These are phyloP conservation scores for Nigrospora sphaerica DNA, from an alignment of 2,329 filamentous ascomycete genomes.

Conservation along the genomic window DNA sequence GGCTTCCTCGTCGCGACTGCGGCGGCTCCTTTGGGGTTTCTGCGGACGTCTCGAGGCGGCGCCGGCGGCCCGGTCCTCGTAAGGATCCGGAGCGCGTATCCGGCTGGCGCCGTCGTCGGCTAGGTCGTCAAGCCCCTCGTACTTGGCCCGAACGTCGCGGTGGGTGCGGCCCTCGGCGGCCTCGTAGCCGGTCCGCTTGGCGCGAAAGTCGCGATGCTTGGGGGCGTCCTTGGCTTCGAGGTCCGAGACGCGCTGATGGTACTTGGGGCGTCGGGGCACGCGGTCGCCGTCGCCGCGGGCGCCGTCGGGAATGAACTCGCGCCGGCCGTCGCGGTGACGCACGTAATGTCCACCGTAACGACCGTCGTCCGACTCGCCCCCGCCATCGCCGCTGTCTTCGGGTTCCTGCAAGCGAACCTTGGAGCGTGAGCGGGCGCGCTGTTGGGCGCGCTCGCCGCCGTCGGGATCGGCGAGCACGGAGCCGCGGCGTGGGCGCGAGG, in stretches of 20 bases:
- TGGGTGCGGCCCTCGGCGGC: background rate
- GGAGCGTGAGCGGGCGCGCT: background rate
- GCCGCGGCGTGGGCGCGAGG: background rate
- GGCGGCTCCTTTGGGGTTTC: background rate
- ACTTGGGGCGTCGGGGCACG: background rate
- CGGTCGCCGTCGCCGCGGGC: background rate
- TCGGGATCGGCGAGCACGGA: background rate
- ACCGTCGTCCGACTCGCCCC: background rate
- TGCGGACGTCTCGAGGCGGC: background rate
- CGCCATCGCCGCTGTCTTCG: conserved; percentile 1
- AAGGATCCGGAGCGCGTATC: background rate
- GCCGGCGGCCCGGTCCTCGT: background rate
- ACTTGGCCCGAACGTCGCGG: background rate
- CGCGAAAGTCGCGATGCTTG: background rate
- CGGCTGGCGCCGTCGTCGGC: background rate
- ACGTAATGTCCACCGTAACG: background rate
- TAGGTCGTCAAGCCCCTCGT: background rate
- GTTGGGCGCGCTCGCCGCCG: background rate
- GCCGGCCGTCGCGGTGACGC: background rate
- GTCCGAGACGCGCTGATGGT: background rate
- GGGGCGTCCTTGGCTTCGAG: background rate
- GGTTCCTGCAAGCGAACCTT: background rate
- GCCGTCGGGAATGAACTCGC: background rate
- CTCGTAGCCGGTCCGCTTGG: background rate
- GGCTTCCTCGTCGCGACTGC: background rate